Evolutionary conservation across 208 protist genomes (phyloP), one percentile per base, ranked within the genome.

Genomic region (Herpetomonas tarakana): DNA sequence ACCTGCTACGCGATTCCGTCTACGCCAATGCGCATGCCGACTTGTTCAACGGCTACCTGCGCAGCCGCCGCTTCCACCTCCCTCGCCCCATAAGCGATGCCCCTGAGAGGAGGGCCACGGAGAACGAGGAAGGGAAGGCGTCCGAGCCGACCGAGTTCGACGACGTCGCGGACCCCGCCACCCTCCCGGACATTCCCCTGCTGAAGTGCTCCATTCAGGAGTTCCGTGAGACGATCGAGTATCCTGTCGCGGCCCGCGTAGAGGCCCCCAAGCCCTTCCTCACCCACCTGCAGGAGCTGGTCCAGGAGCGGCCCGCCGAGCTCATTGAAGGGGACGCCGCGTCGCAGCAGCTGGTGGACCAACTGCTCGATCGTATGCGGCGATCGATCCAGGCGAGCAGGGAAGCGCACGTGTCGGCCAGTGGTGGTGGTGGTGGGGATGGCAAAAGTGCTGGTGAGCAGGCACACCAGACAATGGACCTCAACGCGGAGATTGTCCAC

Each of bases 401-500:
- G 22, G 61, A 58, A 14, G 58, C 63, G 11, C 38, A 51, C 16
- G 52, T 18, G 6, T 46, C 58, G 24, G 30, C 62, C n/a, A 24
- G 16, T 41, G 38, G 31, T 21, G 58, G 25, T 22, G 24, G 16
- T 9, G 30, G 14, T 25, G 57, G 25, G 19, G 46, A 18, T 3
- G 53, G 29, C 9, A 19, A 41, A 41, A 16, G 46, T 12, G 65
- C 25, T 12, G 64, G 47, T 14, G 59, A 54, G 31, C 51, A 38
- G 9, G 73, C 75, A 68, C 73, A 85, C 59, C 46, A 66, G 11
- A 74, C 74, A 26, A 82, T 91, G 63, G 68, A 81, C 58, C 74
- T 91, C 18, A 84, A 95, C 62, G 71, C 84, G 46, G 83, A 92
- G 50, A 79, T 94, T 26, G 88, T 94, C 3, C 84, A 94, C 65